These are phyloP conservation scores for Linaria vulgaris DNA, from an alignment of 257 asterid species.

Conservation along the genomic window DNA sequence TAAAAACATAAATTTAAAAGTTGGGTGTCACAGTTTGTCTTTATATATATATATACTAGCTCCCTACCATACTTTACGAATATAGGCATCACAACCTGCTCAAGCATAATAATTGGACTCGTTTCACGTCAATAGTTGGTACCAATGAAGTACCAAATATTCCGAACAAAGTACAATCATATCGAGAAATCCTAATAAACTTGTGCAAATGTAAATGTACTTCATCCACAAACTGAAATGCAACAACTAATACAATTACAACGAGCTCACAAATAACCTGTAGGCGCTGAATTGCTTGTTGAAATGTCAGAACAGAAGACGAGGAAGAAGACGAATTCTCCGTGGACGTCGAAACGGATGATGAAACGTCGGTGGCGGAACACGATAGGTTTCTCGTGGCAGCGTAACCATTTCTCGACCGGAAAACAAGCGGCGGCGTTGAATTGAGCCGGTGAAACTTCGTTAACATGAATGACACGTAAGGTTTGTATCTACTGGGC, in stretches of 20 bases:
- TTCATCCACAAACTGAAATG: background rate
- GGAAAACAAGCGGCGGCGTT: slow-evolving; percentile 24
- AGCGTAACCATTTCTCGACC: slow-evolving; percentile 38
- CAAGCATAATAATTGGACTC: too few species aligned
- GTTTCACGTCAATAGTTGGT: too few species aligned
- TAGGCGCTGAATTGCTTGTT: slow-evolving; percentile 93
- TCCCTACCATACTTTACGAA: too few species aligned
- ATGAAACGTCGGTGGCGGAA: slow-evolving; percentile 30
- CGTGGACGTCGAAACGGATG: slow-evolving; percentile 34
- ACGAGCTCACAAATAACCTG: slow-evolving; percentile 50
- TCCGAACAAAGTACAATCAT: background rate
- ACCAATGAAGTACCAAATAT: background rate
- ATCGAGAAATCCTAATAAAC: background rate
- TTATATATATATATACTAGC: too few species aligned
- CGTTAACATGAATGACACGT: slow-evolving; percentile 36
- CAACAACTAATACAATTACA: too few species aligned
- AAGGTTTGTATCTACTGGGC: slow-evolving; percentile 32
- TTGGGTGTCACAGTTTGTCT: too few species aligned
- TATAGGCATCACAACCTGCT: too few species aligned
- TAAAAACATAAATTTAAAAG: too few species aligned
- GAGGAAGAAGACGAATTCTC: slow-evolving; percentile 30
- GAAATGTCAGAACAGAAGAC: slow-evolving; percentile 67
- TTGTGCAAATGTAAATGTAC: background rate
- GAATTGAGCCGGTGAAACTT: slow-evolving; percentile 28
- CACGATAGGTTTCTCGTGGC: slow-evolving; percentile 30